A percentile compares a stretch with the other conserved stretches of the same genome.
These are phyloP conservation scores for Stramenopiles sp. DNA, from an alignment of 352 stramenopile species.

Conservation along the genomic window DNA sequence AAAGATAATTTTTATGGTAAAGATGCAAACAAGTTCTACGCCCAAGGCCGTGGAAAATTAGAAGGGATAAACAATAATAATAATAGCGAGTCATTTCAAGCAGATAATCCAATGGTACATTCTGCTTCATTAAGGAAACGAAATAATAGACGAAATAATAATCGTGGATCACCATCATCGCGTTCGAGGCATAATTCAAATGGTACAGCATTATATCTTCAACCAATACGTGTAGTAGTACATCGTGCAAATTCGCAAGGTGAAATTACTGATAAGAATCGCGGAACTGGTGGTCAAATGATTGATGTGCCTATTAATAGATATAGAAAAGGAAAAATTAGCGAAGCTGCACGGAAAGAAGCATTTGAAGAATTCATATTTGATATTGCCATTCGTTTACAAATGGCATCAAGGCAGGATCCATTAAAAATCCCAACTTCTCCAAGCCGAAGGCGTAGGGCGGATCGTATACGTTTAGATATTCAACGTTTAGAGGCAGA, in stretches of 20 bases:
- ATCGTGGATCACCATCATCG: background rate
- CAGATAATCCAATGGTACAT: background rate
- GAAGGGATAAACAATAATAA: too few relatives aligned
- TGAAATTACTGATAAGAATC: background rate
- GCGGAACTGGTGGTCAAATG: background rate
- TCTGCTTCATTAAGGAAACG: background rate
- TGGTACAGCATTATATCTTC: background rate
- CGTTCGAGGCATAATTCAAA: too few relatives aligned
- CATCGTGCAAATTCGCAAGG: background rate
- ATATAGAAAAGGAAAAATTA: background rate
- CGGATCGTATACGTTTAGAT: background rate
- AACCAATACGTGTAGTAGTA: background rate
- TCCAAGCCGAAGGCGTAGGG: background rate
- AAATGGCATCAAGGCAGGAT: background rate
- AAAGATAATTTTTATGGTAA: too few relatives aligned
- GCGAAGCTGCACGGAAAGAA: background rate
- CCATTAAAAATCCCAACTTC: background rate
- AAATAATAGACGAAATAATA: background rate
- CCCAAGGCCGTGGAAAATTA: too few relatives aligned
- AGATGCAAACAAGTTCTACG: background rate
- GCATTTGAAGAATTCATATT: background rate
- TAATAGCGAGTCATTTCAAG: background rate
- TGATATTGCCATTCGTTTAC: background rate
- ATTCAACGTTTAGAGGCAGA: background rate
- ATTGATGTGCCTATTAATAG: background rate